These are phyloP conservation scores for Apiospora phragmitis DNA, from an alignment of 2,329 filamentous ascomycete species.

Conservation along the genomic window DNA sequence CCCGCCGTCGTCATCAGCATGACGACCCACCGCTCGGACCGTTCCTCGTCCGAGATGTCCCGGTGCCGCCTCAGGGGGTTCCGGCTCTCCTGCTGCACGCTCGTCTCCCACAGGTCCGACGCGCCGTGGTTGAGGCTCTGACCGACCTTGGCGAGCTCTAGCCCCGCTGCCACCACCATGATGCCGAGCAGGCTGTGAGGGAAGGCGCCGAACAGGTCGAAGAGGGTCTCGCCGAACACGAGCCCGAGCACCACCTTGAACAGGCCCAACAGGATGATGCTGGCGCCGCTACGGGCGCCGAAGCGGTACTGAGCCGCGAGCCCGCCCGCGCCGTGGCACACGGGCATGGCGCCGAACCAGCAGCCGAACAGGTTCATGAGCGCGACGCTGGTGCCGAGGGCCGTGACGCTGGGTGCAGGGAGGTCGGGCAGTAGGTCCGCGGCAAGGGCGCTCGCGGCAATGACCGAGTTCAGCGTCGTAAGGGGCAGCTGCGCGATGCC, in stretches of 20 bases:
- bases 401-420: constrained; percentile 68
- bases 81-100: constrained; percentile 39
- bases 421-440: constrained; percentile 73
- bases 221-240: constrained; percentile 71
- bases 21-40: constrained; percentile 77
- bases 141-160: constrained; percentile 85
- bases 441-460: constrained; percentile 81
- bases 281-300: constrained; percentile 83
- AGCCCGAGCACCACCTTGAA: constrained; percentile 77
- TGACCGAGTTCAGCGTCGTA: constrained; percentile 88
- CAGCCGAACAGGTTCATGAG: constrained; percentile 81
- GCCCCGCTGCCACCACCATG: constrained; percentile 85
- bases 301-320: constrained; percentile 90
- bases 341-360: constrained; percentile 94
- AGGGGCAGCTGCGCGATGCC: constrained; percentile 86
- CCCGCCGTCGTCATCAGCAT: constrained; percentile 87
- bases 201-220: constrained; percentile 69
- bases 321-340: constrained; percentile 90
- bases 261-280: constrained; percentile 75
- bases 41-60: constrained; percentile 65
- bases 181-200: constrained; percentile 78
- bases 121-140: constrained; percentile 78
- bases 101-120: constrained; percentile 60
- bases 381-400: constrained; percentile 79
- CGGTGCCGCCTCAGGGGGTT: constrained; percentile 43